Evolutionary conservation across 495 filamentous ascomycete species (phyloP).

Genomic region (Stereocaulon alpinum): DNA sequence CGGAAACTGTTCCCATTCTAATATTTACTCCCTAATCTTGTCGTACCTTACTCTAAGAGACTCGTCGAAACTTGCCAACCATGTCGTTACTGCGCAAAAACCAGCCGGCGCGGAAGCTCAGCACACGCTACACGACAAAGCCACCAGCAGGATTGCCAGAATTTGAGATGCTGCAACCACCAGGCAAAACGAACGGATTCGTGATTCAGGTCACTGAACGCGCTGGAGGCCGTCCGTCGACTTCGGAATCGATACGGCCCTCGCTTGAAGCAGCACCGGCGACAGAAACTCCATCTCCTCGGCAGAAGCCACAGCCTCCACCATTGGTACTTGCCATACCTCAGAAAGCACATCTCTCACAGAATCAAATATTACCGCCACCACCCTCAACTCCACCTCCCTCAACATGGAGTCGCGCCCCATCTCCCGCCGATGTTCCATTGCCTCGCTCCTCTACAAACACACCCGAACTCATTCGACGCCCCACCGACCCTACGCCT

Average conservation of each 20-base stretch:
- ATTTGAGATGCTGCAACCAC: slow-evolving; percentile 20
- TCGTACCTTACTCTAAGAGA: background rate
- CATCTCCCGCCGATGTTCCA: slow-evolving; percentile 14
- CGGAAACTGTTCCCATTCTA: background rate
- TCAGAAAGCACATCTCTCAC: slow-evolving; percentile 12
- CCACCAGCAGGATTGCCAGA: slow-evolving; percentile 16
- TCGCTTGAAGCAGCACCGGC: background rate
- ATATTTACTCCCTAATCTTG: background rate
- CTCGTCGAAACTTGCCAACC: background rate
- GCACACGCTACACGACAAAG: slow-evolving; percentile 11
- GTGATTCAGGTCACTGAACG: slow-evolving; percentile 20
- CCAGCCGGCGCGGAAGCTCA: slow-evolving; percentile 11
- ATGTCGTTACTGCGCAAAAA: slow-evolving; percentile 13
- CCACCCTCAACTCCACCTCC: slow-evolving; percentile 6
- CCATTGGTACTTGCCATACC: slow-evolving; percentile 19
- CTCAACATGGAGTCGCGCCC: background rate
- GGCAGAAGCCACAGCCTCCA: slow-evolving; percentile 9
- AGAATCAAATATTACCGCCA: slow-evolving; percentile 5
- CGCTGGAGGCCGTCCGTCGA: slow-evolving; percentile 5
- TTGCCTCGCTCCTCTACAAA: slow-evolving; percentile 15
- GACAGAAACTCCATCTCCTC: background rate
- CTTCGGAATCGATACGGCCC: background rate
- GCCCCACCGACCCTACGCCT: slow-evolving; percentile 19
- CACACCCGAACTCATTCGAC: slow-evolving; percentile 17
- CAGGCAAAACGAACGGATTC: slow-evolving; percentile 13